Base-by-base conservation (phyloP, 2,329 filamentous ascomycete species). In the Aspergillus thermomutatus region DNA sequence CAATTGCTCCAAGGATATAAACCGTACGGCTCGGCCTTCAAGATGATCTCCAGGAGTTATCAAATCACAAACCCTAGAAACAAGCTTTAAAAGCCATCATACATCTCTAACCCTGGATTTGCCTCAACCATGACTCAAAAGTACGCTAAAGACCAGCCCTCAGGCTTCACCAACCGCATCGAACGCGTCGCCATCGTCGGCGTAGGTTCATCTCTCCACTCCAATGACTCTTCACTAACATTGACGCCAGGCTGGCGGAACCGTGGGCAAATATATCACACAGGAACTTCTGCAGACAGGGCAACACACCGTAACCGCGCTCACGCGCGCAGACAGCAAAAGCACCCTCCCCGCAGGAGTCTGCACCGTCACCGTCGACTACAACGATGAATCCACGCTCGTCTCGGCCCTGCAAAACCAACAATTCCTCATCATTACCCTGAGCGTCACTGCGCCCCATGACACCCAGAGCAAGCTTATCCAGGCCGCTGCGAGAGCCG, bases 391-490 rank as follows among this genome's bases (percentile, higher is more conserved):
- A 4, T 11, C 21, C 3, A 49, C 45, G 2, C 50, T 87, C 2
- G 73, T 81, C 0, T 65, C 67, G 1, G 82, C 82, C 0, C 76
- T 87, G 0, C 63, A 70, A 26, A 82, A 78, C 51, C 82, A 86
- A 58, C 77, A 87, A 14, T 79, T 77, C 41, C 74, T 87, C 19
- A 71, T 84, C 56, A 84, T 87, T 55, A 83, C 82, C 4, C 65
- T 87, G 49, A 54, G 72, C 2, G 64, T 71, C 1, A 56, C 17
- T 0, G 80, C 79, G 0, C 72, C 80, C 0, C 64, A 54, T 0
- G 78, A 79, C 2, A 77, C 76, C 0, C 77, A 83, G 28, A 60
- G 58, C 17, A 80, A 79, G 54, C 71, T 87, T n/a, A 66, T 84
- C 53, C 64, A 74, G 3, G 84, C 84, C 0, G 84, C 84, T 0